Evolutionary conservation across 2,329 filamentous ascomycete species (phyloP), one percentile per base, ranked within the genome.

Genomic region (Pseudovirgaria hyperparasitica): DNA sequence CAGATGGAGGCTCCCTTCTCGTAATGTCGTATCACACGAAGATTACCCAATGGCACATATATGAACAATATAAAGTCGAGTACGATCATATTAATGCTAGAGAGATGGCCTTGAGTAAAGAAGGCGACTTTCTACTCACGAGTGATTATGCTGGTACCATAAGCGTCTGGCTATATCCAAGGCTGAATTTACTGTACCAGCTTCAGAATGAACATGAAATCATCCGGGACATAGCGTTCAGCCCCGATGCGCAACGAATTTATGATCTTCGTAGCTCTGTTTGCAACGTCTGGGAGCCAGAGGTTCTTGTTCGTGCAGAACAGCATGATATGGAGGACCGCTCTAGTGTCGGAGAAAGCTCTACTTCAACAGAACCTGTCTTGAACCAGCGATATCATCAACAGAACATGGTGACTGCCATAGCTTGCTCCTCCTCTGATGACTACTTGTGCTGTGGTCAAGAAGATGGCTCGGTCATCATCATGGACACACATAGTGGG

Each of bases 251-350:
- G 6, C 31, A 32, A 15, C 44, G 46, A 6, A 37, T 51, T 22
- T 49, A 48, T 22, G 46, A 49, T 25, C 29, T 43, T 10, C 38
- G 44, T 14, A 40, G 33, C 1, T 36, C 37, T 1, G 21, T 31
- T 10, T 41, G 43, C 27, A 46, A 45, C 31, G 33, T 42, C 8
- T 50, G 47, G 47, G 41, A 50, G 30, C 45, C 45, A 6, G 36
- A 40, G 25, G 36, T 35, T 5, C 32, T 49, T 16, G 25, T 41
- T 12, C 40, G 31, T 4, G 25, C 33, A 5, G 30, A 29, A 15
- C 40, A 41, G 20, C 18, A 21, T 7, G 40, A 40, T 21, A 28
- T 35, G 9, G 27, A 32, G 9, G 35, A 25, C 6, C 13, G 19
- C 14, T n/a, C n/a, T n/a, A n/a, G n/a, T n/a, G n/a, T n/a, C 25